These are phyloP conservation scores for Balansia obtecta DNA, from an alignment of 2,329 filamentous ascomycete species.

Conservation along the genomic window DNA sequence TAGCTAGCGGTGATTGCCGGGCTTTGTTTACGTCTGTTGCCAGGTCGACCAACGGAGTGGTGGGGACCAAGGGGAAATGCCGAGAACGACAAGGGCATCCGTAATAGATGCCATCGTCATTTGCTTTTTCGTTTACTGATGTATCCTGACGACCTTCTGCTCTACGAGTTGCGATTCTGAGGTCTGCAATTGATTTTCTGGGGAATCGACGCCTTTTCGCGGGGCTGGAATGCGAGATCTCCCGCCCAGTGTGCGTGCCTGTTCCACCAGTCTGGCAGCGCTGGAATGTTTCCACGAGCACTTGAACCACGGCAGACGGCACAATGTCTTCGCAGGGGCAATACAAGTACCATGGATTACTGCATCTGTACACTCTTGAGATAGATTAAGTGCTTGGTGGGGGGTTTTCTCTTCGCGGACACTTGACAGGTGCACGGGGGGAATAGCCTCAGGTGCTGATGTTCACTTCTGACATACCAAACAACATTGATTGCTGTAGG, in stretches of 20 bases:
- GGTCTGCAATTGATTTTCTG: not conserved
- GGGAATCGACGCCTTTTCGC: not conserved
- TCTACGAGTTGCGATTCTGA: not conserved
- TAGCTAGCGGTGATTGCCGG: slow-evolving; percentile 10
- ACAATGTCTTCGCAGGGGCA: not conserved
- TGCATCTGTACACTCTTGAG: no score
- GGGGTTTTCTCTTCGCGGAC: no score
- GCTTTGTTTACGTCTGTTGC: slow-evolving; percentile 25
- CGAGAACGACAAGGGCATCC: not conserved
- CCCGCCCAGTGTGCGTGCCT: not conserved
- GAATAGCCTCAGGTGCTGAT: no score
- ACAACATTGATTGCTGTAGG: no score
- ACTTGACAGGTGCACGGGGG: no score
- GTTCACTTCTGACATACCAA: no score
- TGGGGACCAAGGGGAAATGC: not conserved
- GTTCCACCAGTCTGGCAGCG: not conserved
- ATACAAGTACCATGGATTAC: not conserved
- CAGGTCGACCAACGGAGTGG: slow-evolving; percentile 14
- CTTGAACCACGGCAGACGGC: not conserved
- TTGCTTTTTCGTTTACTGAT: not conserved
- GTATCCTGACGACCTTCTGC: not conserved
- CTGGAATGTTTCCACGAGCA: slow-evolving; percentile 1
- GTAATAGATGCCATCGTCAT: not conserved
- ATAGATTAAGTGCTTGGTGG: no score
- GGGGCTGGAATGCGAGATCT: slow-evolving; percentile 5